These are phyloP conservation scores for Starmera caribaea DNA, from an alignment of 805 yeast species.

Conservation along the genomic window DNA sequence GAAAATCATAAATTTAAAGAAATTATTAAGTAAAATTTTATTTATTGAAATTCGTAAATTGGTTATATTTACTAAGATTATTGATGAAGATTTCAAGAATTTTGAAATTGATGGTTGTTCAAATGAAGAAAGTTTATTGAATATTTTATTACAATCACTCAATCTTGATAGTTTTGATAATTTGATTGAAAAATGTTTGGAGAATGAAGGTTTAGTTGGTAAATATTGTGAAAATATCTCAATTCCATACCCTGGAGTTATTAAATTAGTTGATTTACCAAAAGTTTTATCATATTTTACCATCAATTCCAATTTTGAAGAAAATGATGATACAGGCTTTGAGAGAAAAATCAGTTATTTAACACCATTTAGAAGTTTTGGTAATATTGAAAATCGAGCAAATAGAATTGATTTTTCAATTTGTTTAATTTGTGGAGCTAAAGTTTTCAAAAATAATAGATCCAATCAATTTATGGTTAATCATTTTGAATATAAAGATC, in stretches of 20 bases:
- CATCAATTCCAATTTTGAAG: slow-evolving; percentile 17
- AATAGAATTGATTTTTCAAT: slow-evolving; percentile 32
- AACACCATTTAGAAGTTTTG: slow-evolving; percentile 7
- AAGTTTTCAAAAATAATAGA: slow-evolving; percentile 17
- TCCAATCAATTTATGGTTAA: too few relatives aligned
- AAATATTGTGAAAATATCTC: too few relatives aligned
- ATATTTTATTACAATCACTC: neutral
- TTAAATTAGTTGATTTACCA: slow-evolving; percentile 46
- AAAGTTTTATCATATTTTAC: slow-evolving; percentile 29
- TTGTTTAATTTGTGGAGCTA: slow-evolving; percentile 36
- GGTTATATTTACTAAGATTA: slow-evolving; percentile 12
- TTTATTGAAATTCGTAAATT: slow-evolving; percentile 12
- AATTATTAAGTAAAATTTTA: slow-evolving; percentile 5
- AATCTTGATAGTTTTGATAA: slow-evolving; percentile 4
- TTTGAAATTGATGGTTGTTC: neutral
- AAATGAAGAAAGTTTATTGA: slow-evolving; percentile 6
- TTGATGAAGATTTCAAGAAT: slow-evolving; percentile 9
- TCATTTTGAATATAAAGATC: slow-evolving; percentile 22
- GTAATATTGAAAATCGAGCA: slow-evolving; percentile 2
- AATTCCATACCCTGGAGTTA: slow-evolving; percentile 37
- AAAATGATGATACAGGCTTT: neutral
- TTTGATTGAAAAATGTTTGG: neutral
- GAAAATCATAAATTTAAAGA: too few relatives aligned
- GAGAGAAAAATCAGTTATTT: too few relatives aligned
- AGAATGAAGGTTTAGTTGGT: too few relatives aligned